Base-by-base conservation (phyloP, 495 filamentous ascomycete species). In the Aspergillus sclerotioniger region DNA sequence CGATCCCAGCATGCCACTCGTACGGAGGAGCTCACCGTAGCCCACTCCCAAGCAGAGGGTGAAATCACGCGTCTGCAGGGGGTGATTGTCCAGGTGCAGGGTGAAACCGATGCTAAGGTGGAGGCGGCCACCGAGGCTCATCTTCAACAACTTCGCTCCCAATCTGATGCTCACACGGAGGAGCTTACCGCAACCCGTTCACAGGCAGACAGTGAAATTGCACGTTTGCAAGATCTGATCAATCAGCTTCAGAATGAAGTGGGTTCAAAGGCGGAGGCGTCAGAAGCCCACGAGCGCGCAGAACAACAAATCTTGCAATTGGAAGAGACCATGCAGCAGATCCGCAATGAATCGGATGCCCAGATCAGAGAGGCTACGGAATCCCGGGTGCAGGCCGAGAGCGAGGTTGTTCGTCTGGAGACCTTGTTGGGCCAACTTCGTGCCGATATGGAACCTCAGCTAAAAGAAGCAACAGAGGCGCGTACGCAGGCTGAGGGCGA, bases 321-420 rank as follows among this genome's bases (percentile, higher is more conserved):
- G 8, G 71, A 80, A 54, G 67, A 68, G 20, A 64, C 65, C n/a
- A 66, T 78, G 10, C 67, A 76, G 17, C 67, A 76, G 41, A 64
- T 73, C 39, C 70, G 72, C 54, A 54, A 56, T 61, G 67, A 77
- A 59, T 53, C 72, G 13, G 72, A 75, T 55, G 44, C 61, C 21
- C 72, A 70, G 15, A 46, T 73, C 1, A 61, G 71, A 49, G 72
- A 71, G 44, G 68, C 63, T 13, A 51, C 48, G 12, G 55, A 63
- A 16, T 56, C 62, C 21, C 64, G 61, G 8, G 17, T 50, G 6
- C 51, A 62, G 13, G 61, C 56, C 25, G 59, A 67, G 33, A 43
- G 47, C 16, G 51, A 61, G 50, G 32, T 67, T 43, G 19, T 57
- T 49, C 54, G 56, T 13, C 46, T 67, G 37, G 51, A 68, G 45